Conservation (phyloP, 176 grass and related monocot species). For the Elymus sibiricus region DNA sequence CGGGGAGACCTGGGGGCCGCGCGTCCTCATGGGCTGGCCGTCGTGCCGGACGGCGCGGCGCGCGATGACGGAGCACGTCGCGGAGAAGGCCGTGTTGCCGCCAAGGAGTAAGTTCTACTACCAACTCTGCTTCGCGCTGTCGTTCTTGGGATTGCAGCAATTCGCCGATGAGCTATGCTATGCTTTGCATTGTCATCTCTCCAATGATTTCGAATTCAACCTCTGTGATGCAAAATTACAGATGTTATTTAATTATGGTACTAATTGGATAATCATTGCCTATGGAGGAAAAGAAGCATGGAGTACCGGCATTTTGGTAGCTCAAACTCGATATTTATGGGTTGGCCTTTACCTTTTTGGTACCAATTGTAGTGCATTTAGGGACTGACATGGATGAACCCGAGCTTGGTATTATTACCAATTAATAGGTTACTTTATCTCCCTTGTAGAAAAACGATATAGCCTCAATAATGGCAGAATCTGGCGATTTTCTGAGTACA, state of each 20-base stretch:
- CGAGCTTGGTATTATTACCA: background rate
- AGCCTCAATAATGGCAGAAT: background rate
- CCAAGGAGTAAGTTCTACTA: slow-evolving; percentile 57
- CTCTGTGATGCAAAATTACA: background rate
- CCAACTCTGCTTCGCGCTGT: slow-evolving; percentile 6
- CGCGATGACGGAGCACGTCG: slow-evolving; percentile 22
- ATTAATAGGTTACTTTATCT: background rate
- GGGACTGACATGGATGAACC: background rate
- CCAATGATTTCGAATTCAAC: background rate
- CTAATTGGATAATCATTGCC: background rate
- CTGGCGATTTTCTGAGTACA: background rate
- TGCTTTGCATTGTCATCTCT: background rate
- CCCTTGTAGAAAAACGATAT: background rate
- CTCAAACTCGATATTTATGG: slow-evolving; percentile 8
- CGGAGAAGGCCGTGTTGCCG: slow-evolving; percentile 46
- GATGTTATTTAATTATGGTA: background rate
- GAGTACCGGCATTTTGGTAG: slow-evolving; percentile 11
- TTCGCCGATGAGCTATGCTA: background rate
- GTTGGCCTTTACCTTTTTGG: slow-evolving; percentile 11
- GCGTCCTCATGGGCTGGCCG: slow-evolving; percentile 58
- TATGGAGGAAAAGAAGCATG: slow-evolving; percentile 7
- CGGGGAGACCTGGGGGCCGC: slow-evolving; percentile 59
- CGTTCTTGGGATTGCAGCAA: background rate
- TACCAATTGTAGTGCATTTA: slow-evolving; percentile 11
- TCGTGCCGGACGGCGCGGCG: slow-evolving; percentile 49